Evolutionary conservation across 305 asterid genomes (phyloP).

Genomic region (Ruellia speciosa): DNA sequence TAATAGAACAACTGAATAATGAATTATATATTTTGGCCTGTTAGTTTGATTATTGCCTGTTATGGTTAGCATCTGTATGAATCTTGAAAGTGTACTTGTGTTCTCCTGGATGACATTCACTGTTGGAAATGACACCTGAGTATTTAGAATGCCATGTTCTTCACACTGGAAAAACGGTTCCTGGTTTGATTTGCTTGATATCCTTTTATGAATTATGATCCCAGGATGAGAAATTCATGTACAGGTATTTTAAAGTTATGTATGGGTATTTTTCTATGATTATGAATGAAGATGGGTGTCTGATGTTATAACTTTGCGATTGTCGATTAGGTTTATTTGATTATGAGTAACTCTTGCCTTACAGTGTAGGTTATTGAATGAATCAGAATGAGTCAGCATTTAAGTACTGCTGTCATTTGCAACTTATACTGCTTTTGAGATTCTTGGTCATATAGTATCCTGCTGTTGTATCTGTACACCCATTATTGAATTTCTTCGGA

Average conservation of each 20-base stretch:
- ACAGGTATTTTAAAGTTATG: background rate
- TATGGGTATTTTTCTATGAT: background rate
- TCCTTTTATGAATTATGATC: background rate
- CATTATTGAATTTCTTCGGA: constrained; percentile 3
- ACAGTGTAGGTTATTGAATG: background rate
- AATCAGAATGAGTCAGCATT: background rate
- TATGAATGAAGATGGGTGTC: background rate
- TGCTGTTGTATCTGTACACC: background rate
- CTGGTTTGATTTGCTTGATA: background rate
- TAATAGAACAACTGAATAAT: background rate
- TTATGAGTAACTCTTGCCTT: background rate
- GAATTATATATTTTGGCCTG: background rate
- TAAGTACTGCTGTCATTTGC: background rate
- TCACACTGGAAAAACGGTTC: background rate
- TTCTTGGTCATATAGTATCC: constrained; percentile 2
- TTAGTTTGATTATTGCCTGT: background rate
- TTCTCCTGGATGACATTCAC: background rate
- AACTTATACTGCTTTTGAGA: constrained; percentile 4
- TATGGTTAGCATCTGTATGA: background rate
- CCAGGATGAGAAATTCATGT: background rate
- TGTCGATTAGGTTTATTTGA: background rate
- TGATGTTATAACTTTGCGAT: background rate
- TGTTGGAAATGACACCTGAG: background rate
- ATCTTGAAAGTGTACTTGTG: background rate
- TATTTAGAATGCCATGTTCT: background rate